phyloP scores from a whole-genome alignment of 1,284 basidiomycete genomes.

The Pterula multifida region DNA sequence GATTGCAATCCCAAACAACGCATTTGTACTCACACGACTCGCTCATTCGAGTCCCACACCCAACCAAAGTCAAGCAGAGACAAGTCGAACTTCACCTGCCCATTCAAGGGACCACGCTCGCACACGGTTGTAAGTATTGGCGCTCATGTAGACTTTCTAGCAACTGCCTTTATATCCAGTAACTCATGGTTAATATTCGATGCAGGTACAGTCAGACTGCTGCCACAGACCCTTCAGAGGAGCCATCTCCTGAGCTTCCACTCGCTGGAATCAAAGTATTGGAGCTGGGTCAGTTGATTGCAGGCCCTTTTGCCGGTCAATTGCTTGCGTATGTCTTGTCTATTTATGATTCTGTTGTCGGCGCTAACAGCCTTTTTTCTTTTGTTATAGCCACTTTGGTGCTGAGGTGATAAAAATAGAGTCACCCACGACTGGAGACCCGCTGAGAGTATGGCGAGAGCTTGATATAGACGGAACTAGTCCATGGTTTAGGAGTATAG shows the following conservation, averaged over 20 bases:
- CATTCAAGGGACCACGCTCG: not conserved
- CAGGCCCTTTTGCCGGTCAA: constrained; percentile 62
- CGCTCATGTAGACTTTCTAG: too few relatives aligned
- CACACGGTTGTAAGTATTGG: not conserved
- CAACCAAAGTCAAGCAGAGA: not conserved
- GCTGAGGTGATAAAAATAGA: constrained; percentile 65
- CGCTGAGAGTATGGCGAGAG: constrained; percentile 60
- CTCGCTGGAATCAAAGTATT: constrained; percentile 52
- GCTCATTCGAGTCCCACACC: not conserved
- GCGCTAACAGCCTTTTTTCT: not conserved
- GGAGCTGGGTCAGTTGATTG: constrained; percentile 58
- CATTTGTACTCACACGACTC: not conserved
- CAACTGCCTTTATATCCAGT: too few relatives aligned
- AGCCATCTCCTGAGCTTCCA: constrained; percentile 19
- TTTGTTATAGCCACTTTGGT: constrained; percentile 42
- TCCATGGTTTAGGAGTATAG: constrained; percentile 62
- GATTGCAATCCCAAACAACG: too few relatives aligned
- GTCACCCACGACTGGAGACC: constrained; percentile 47
- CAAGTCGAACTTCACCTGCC: too few relatives aligned
- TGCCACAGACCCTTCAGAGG: not conserved
- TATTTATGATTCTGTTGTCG: not conserved
- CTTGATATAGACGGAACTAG: constrained; percentile 57
- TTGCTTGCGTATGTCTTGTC: constrained; percentile 40
- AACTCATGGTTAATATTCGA: too few relatives aligned
- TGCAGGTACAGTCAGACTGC: not conserved